Base-by-base conservation (phyloP, 306 rosid species). In the Hylodesmum podocarpum region DNA sequence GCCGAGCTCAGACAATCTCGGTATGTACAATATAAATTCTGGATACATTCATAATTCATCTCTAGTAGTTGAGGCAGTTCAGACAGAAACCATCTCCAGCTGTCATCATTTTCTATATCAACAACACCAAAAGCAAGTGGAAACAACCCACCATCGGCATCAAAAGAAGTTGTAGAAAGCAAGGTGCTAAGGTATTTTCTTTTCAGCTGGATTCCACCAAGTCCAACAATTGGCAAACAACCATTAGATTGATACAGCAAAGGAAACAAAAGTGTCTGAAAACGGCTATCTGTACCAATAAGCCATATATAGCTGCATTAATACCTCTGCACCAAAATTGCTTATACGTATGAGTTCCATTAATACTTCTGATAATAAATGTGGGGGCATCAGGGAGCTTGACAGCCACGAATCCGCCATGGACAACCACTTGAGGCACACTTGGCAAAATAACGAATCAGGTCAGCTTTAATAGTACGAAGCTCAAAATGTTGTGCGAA, bases 311-410 rank as follows among this genome's bases (percentile, higher is more conserved):
- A 12, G 96, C 90, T 5, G 97, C 97, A n/a, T n/a, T n/a, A 54
- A 94, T 94, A 1, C 98, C 97, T 50, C 98, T 87, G 46, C 95
- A 93, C 98, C 98, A 94, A 72, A 97, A 97, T 80, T 94, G 98
- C 88, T 91, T 94, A 76, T 94, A 94, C 1, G 98, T 91, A 78
- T 94, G 98, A 1, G 86, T 86, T 67, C 93, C 97, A 81, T 91
- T 95, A 57, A 94, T 89, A 75, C 98, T 94, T 87, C 97, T 83
- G 82, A 90, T 84, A 0, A 85, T 80, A 80, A 94, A 94, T 19
- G 91, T 89, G 6, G 88, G 82, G 22, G 89, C 78, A 86, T 92
- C 87, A 27, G 98, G 96, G 73, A 91, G 89, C 86, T 90, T 94
- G 64, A 94, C 95, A 25, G 98, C 98, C n/a, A 59, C 95, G 96